A percentile compares a stretch with the other conserved stretches of the same genome.
phyloP scores from a whole-genome alignment of 208 protist genomes.

The Acanthamoeba triangularis region DNA sequence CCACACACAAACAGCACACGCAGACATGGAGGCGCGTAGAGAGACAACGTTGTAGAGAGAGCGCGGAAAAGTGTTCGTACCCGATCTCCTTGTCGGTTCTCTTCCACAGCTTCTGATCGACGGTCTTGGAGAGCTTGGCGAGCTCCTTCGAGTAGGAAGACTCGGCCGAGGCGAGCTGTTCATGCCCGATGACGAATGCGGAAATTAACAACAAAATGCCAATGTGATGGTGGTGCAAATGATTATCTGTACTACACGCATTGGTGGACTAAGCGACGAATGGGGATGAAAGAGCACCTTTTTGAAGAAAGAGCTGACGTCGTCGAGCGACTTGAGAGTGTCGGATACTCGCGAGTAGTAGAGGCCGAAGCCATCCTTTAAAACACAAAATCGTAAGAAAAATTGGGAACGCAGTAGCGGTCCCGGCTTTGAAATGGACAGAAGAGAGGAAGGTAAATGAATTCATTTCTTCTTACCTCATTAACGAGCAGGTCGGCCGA shows the following conservation, averaged over 20 bases:
- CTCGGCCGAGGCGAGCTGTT: neutral
- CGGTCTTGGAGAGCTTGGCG: slow-evolving; percentile 7
- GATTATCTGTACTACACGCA: neutral
- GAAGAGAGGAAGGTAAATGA: too few relatives aligned
- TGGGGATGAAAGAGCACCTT: neutral
- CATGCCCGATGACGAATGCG: too few relatives aligned
- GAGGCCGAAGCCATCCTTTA: slow-evolving; percentile 43
- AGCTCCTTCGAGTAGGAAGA: slow-evolving; percentile 54
- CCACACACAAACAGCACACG: too few relatives aligned
- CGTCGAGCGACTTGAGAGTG: slow-evolving; percentile 23
- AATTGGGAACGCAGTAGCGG: neutral
- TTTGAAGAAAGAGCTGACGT: slow-evolving; percentile 44
- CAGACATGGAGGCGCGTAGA: neutral
- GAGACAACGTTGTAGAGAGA: neutral
- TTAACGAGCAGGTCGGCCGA: neutral
- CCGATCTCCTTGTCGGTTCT: slow-evolving; percentile 61
- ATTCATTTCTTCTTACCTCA: neutral
- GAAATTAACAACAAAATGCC: neutral
- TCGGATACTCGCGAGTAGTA: slow-evolving; percentile 52
- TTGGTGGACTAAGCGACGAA: too few relatives aligned
- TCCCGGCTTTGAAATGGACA: neutral
- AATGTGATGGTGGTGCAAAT: neutral
- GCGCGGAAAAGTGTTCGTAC: neutral
- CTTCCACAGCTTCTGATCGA: slow-evolving; percentile 56
- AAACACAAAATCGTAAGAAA: neutral